Evolutionary conservation across 2,329 filamentous ascomycete genomes (phyloP).

Genomic region (Thelonectria discophora): DNA sequence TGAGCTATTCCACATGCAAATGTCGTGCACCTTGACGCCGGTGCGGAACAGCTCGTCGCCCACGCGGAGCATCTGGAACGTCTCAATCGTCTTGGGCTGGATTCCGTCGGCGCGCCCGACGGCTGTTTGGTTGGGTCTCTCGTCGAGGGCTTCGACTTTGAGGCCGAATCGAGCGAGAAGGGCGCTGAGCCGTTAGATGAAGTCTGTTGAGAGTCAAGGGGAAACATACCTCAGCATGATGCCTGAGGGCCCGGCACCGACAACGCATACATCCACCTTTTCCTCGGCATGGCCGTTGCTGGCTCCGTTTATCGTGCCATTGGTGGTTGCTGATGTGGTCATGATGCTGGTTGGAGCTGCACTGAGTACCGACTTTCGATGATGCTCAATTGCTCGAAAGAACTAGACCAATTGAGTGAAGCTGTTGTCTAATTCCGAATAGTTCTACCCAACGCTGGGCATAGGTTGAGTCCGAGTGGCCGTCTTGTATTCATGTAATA

Average conservation of each 20-base stretch:
- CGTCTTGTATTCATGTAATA: constrained; percentile 18
- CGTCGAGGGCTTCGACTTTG: constrained; percentile 70
- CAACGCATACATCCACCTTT: constrained; percentile 57
- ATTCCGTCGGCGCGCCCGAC: constrained; percentile 75
- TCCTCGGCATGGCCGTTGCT: constrained; percentile 11
- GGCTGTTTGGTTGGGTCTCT: constrained; percentile 71
- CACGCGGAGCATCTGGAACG: constrained; percentile 74
- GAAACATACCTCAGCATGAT: constrained; percentile 55
- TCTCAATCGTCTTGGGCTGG: constrained; percentile 81
- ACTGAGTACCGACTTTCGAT: background rate
- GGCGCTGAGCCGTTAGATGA: constrained; percentile 8
- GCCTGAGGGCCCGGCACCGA: constrained; percentile 64
- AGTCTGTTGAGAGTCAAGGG: background rate
- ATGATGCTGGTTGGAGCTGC: constrained; percentile 2
- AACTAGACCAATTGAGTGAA: background rate
- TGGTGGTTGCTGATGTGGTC: constrained; percentile 18
- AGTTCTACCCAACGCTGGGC: background rate
- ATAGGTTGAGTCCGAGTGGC: constrained; percentile 1
- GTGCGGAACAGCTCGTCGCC: constrained; percentile 71
- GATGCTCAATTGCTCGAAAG: background rate
- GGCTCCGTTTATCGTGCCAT: constrained; percentile 22
- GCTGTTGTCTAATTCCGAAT: background rate
- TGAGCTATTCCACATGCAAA: constrained; percentile 72
- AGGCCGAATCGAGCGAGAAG: constrained; percentile 57
- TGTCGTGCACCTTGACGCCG: constrained; percentile 75